Conservation (phyloP, 116 monocot species). For the Papilionanthe hybrid region DNA sequence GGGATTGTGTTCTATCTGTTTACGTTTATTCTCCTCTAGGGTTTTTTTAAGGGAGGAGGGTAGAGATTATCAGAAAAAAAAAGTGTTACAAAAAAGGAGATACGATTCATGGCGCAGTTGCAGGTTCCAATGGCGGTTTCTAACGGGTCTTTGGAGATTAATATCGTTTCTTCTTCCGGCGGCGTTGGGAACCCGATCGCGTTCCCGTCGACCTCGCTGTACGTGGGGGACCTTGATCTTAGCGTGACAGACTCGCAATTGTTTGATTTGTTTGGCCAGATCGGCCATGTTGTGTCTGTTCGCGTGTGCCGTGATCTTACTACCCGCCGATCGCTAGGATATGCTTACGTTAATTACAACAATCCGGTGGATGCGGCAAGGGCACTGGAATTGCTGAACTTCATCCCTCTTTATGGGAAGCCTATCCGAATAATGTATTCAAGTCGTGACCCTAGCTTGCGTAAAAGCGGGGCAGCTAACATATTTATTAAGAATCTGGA, state of each 20-base stretch:
- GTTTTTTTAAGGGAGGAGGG: neutral
- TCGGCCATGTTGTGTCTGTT: slow-evolving; percentile 68
- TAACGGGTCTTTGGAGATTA: slow-evolving; percentile 12
- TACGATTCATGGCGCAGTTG: slow-evolving; percentile 79
- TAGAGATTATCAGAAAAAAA: neutral
- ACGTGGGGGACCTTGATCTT: too few species aligned
- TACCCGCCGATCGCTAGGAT: too few species aligned
- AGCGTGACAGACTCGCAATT: slow-evolving; percentile 74
- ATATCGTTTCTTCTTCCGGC: neutral
- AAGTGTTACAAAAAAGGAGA: slow-evolving; percentile 9
- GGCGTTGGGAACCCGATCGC: slow-evolving; percentile 11
- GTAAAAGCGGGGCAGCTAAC: too few species aligned
- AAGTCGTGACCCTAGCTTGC: too few species aligned
- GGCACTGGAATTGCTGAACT: too few species aligned
- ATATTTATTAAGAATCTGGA: too few species aligned
- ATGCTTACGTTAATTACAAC: too few species aligned
- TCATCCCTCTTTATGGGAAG: too few species aligned
- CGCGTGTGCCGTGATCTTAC: too few species aligned
- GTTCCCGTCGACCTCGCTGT: slow-evolving; percentile 59
- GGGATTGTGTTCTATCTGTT: neutral
- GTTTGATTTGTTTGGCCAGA: slow-evolving; percentile 66
- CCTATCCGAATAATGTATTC: too few species aligned
- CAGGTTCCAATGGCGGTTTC: slow-evolving; percentile 28
- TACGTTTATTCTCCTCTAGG: neutral
- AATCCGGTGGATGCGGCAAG: too few species aligned